These are phyloP conservation scores for Colletotrichum spaethianum DNA, from an alignment of 2,329 filamentous ascomycete species.

Conservation along the genomic window DNA sequence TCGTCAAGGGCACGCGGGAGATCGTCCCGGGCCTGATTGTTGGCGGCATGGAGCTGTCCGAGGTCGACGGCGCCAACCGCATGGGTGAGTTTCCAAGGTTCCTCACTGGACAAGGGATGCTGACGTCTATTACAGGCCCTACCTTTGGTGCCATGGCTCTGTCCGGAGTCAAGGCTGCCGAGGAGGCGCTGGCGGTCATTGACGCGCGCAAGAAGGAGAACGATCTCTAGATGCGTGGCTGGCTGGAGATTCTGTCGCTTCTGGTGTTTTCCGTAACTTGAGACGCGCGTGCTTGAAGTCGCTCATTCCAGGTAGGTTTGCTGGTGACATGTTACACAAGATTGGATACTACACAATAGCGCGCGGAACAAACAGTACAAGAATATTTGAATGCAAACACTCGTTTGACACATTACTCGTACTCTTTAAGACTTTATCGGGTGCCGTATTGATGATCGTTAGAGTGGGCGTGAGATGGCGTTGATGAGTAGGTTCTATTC, in stretches of 20 bases:
- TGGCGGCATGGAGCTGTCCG: slow-evolving; percentile 94
- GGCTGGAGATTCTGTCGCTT: not conserved
- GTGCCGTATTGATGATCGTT: not conserved
- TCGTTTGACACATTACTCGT: not conserved
- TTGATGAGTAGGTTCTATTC: no score
- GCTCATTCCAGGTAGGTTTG: slow-evolving; percentile 4
- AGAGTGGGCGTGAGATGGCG: no score
- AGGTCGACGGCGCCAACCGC: slow-evolving; percentile 91
- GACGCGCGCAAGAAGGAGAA: slow-evolving; percentile 85
- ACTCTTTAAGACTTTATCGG: not conserved
- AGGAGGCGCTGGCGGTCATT: slow-evolving; percentile 85
- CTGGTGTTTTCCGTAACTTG: not conserved
- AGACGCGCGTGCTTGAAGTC: not conserved
- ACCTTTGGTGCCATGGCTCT: slow-evolving; percentile 89
- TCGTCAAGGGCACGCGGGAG: slow-evolving; percentile 92
- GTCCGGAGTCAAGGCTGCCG: slow-evolving; percentile 90
- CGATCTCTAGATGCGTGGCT: slow-evolving; percentile 59
- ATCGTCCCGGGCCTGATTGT: slow-evolving; percentile 90
- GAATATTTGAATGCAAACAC: not conserved
- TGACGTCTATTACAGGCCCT: slow-evolving; percentile 17
- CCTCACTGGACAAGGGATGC: not conserved
- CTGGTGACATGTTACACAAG: not conserved
- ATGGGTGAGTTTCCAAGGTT: slow-evolving; percentile 71
- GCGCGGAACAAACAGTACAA: not conserved
- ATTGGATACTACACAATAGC: slow-evolving; percentile 1